phyloP scores from a whole-genome alignment of 345 rosid species.

The Pistacia integerrima region DNA sequence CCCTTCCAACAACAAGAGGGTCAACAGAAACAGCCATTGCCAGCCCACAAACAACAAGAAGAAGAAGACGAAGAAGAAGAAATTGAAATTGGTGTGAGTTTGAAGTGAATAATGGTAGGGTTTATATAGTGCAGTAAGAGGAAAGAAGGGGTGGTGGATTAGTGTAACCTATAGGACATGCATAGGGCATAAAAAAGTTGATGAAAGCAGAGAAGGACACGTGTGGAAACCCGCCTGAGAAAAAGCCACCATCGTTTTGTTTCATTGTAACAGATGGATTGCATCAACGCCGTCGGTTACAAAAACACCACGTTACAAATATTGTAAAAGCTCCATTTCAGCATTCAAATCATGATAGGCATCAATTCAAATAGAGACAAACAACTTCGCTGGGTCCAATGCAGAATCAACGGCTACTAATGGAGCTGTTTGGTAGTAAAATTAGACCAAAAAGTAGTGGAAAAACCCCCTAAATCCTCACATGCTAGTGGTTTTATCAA shows the following conservation, averaged over 20 bases:
- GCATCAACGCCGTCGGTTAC: constrained; percentile 15
- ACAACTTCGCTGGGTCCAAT: not conserved
- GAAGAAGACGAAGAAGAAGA: constrained; percentile 3
- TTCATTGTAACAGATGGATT: constrained; percentile 18
- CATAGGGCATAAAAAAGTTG: constrained; percentile 57
- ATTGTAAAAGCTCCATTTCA: not conserved
- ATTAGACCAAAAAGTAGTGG: not conserved
- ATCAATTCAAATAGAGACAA: not conserved
- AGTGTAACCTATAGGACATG: constrained; percentile 59
- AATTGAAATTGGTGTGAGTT: constrained; percentile 2
- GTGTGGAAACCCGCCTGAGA: constrained; percentile 27
- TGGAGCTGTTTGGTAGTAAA: not conserved
- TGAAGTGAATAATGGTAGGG: constrained; percentile 23
- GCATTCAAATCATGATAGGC: not conserved
- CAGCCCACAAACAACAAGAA: not conserved
- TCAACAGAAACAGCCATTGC: constrained; percentile 75
- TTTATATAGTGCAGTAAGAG: constrained; percentile 25
- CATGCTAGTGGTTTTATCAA: constrained; percentile 1
- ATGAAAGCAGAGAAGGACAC: constrained; percentile 41
- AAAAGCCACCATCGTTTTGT: constrained; percentile 21
- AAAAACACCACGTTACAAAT: not conserved
- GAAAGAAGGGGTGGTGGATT: constrained; percentile 30
- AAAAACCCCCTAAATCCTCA: not conserved
- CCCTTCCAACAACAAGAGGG: constrained; percentile 82
- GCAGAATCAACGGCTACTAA: not conserved